phyloP scores from a whole-genome alignment of 371 early-diverging fungal species.

The Paramicrosporidium saccamoebae region DNA sequence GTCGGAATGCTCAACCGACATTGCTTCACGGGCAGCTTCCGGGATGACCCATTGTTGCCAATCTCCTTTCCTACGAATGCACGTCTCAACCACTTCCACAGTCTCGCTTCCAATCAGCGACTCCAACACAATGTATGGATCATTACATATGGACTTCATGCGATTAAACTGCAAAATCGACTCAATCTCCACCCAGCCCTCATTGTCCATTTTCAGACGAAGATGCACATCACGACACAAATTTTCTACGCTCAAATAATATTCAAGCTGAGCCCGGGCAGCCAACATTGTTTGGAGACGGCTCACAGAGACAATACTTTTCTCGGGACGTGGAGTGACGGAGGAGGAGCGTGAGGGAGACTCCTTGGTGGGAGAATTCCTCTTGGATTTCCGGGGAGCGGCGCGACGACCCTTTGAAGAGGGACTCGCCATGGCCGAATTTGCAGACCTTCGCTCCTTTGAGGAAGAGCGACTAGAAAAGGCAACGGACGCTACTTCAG shows the following conservation, averaged over 20 bases:
- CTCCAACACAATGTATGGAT: conserved; percentile 16
- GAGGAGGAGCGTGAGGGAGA: too few species aligned
- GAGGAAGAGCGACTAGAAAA: too few species aligned
- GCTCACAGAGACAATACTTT: too few species aligned
- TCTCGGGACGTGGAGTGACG: too few species aligned
- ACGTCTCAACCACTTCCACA: conserved; percentile 13
- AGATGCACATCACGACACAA: conserved; percentile 69
- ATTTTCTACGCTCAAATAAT: conserved; percentile 81
- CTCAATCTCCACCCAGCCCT: conserved; percentile 32
- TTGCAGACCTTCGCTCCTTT: too few species aligned
- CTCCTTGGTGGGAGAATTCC: too few species aligned
- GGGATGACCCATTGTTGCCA: conserved; percentile 44
- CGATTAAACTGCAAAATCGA: conserved; percentile 55
- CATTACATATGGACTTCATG: conserved; percentile 26
- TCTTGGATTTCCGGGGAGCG: too few species aligned
- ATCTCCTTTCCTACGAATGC: conserved; percentile 23
- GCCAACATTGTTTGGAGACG: too few species aligned
- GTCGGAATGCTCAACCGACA: conserved; percentile 2
- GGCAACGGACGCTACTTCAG: too few species aligned
- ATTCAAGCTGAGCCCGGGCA: conserved; percentile 15
- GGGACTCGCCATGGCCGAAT: too few species aligned
- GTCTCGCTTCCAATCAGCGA: conserved; percentile 14
- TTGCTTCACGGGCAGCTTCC: conserved; percentile 4
- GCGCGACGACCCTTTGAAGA: too few species aligned
- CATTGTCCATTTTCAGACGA: conserved; percentile 49